phyloP scores from a whole-genome alignment of 768 basidiomycete species.

The Brasilioporus rufonigricans region DNA sequence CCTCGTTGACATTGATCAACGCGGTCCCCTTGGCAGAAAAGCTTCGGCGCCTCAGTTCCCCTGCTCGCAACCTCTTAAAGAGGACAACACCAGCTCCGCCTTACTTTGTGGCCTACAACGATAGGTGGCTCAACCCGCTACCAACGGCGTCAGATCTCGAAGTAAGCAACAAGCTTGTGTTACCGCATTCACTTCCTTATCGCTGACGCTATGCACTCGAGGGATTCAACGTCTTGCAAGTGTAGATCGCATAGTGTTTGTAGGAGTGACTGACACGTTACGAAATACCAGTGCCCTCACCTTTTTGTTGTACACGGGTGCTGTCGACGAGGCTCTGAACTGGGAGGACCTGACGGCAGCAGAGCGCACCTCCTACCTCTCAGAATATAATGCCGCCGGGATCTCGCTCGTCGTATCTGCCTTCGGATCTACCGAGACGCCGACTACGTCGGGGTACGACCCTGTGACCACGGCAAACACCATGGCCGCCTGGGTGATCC shows the following conservation, averaged over 20 bases:
- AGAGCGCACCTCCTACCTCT: slow-evolving; percentile 40
- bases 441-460: slow-evolving; percentile 42
- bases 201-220: slow-evolving; percentile 2
- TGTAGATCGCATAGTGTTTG: slow-evolving; percentile 14
- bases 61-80: slow-evolving; percentile 22
- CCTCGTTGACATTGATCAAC: slow-evolving; percentile 4
- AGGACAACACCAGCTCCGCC: slow-evolving; percentile 42
- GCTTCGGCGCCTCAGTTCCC: slow-evolving; percentile 19
- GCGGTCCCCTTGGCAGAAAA: slow-evolving; percentile 24
- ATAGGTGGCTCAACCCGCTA: slow-evolving; percentile 40
- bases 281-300: slow-evolving; percentile 39
- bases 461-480: slow-evolving; percentile 40
- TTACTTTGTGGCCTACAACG: slow-evolving; percentile 44
- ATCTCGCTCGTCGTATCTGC: slow-evolving; percentile 58
- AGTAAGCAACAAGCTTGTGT: slow-evolving; percentile 34
- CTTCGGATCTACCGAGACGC: slow-evolving; percentile 45
- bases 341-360: slow-evolving; percentile 40
- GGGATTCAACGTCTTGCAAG: slow-evolving; percentile 39
- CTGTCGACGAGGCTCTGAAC: slow-evolving; percentile 44
- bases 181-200: background rate
- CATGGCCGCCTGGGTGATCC: slow-evolving; percentile 45
- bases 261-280: background rate
- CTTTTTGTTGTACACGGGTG: slow-evolving; percentile 41
- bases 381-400: slow-evolving; percentile 50
- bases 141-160: slow-evolving; percentile 44